Evolutionary conservation across 2,329 filamentous ascomycete species (phyloP), one percentile per base, ranked within the genome.

Genomic region (Xylaria sp.): DNA sequence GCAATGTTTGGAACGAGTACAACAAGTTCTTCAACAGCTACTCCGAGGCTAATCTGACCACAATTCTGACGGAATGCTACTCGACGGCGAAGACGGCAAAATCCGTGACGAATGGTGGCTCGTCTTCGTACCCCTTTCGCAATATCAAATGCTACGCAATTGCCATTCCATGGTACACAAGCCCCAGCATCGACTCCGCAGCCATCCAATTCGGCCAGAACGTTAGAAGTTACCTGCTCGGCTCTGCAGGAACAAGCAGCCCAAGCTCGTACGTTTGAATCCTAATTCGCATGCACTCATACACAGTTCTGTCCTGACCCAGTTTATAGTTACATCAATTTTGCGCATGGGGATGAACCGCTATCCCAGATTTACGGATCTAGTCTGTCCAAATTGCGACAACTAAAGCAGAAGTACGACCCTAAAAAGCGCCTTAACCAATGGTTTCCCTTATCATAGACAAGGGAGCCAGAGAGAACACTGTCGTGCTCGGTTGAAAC

Each of bases 121-220:
- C 66, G 2, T 23, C 76, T 0, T 71, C 81, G 6, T 78, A 79
- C 61, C 78, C 81, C 9, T 77, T 77, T 20, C 75, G 79, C 0
- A 73, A 78, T 25, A 75, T 80, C 49, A 79, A 80, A 56, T 79
- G 78, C 20, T 75, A 83, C 65, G 78, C 78, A 0, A 75, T 82
- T 48, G 76, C 78, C 0, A 79, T 82, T 15, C 79, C 82, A 0
- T 83, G 81, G 81, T 83, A 83, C 55, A 73, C 72, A 0, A 78
- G 82, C 63, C 67, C 75, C 0, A 70, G 71, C 3, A 71, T 83
- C 2, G 81, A 83, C 66, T 61, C 31, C 0, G 75, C 75, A 48
- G 82, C 82, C 0, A 41, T 76, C 43, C 69, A 41, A 2, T 83
- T 82, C 66, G 82, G 79, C 12, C 67, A 64, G 28, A 73, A 70